Evolutionary conservation across 441 rosid species (phyloP).

Genomic region (Euphorbia celastroides): DNA sequence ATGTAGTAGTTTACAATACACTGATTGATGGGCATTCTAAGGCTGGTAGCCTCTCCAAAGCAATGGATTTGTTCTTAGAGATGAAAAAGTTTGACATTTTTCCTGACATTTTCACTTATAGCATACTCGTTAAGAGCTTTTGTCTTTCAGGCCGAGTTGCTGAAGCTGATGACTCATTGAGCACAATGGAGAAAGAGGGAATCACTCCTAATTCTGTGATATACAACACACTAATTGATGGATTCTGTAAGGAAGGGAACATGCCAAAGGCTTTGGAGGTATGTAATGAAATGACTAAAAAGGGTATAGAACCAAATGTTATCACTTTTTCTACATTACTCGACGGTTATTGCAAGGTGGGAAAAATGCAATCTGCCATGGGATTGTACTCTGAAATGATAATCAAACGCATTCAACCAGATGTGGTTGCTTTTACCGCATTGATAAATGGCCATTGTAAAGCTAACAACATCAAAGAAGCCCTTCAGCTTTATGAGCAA

Average conservation of each 20-base stretch:
- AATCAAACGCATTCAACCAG: constrained; percentile 51
- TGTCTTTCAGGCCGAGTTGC: constrained; percentile 32
- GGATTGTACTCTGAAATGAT: constrained; percentile 61
- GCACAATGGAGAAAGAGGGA: constrained; percentile 42
- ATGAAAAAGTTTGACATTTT: constrained; percentile 37
- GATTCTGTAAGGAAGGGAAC: constrained; percentile 49
- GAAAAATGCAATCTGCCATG: constrained; percentile 42
- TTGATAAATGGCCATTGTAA: constrained; percentile 72
- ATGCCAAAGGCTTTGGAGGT: constrained; percentile 49
- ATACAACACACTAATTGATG: constrained; percentile 55
- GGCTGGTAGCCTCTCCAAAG: constrained; percentile 40
- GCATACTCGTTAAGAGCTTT: constrained; percentile 49
- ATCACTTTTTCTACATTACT: constrained; percentile 67
- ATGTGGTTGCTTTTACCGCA: constrained; percentile 60
- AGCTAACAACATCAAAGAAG: constrained; percentile 57
- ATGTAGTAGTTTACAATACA: constrained; percentile 37
- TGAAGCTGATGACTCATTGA: constrained; percentile 40
- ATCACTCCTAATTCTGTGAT: constrained; percentile 45
- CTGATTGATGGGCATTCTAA: constrained; percentile 47
- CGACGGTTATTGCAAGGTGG: constrained; percentile 61
- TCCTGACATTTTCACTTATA: constrained; percentile 54
- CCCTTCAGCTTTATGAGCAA: constrained; percentile 49
- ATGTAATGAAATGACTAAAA: constrained; percentile 56
- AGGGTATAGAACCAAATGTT: constrained; percentile 69
- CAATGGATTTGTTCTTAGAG: constrained; percentile 34